Evolutionary conservation across 2,329 filamentous ascomycete genomes (phyloP), one percentile per base, ranked within the genome.

Genomic region (Fusarium caatingaense): DNA sequence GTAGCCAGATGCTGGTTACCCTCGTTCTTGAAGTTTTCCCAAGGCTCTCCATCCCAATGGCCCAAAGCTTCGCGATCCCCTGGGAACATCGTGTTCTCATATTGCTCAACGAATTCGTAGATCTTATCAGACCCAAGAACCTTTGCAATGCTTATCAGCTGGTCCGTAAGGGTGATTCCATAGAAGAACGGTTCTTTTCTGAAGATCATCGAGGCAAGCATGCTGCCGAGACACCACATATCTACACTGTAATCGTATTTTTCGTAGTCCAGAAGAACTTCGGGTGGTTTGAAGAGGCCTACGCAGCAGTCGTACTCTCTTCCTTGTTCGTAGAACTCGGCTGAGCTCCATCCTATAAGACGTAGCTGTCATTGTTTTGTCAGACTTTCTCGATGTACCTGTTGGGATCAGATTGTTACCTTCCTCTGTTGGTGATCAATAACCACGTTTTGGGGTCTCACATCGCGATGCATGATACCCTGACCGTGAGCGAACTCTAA

Each of bases 191-290:
- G 96, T 78, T 98, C 96, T 80, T 98, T 98, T 77, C 95, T 88
- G 85, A 99, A 99, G 78, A 98, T 98, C 95, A 99, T 98, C 20
- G 94, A 97, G 0, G 96, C 96, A 77, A 98, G 97, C 96, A 99
- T 99, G 72, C 95, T 94, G 25, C 96, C 96, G 32, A 98, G 84
- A 57, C 93, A 97, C 96, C 96, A 99, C 94, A 99, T 98, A 79
- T 99, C 96, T 53, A 99, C 86, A 59, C 94, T 97, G 84, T 97
- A 98, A 82, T 98, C 95, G 82, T 98, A 98, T 81, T 97, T 94
- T 78, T 98, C 94, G 83, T 95, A 98, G 75, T 98, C 94, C 46
- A 98, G 94, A 2, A 99, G 88, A 55, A 98, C 84, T 79, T 99
- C 66, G 93, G 0, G 96, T 94, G 8, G 95, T 94, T 83, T 98